Evolutionary conservation across 345 rosid species (phyloP), one percentile per base, ranked within the genome.

Genomic region (Brassica cretica): DNA sequence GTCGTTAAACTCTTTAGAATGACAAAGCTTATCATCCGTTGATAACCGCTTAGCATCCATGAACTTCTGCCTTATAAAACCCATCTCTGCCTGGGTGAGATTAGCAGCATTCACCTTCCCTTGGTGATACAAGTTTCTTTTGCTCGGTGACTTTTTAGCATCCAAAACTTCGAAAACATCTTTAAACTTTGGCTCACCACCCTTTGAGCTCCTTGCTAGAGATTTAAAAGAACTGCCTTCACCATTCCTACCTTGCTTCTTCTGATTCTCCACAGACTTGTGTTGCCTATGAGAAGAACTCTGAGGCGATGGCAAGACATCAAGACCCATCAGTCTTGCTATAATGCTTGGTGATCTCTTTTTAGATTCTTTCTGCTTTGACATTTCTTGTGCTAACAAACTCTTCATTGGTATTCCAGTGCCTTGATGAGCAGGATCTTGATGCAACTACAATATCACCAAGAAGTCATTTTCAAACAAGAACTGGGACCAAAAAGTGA

Each of bases 91-190:
- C 77, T 85, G 88, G 0, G 86, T 80, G 67, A 82, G 82, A 79
- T 83, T 84, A 70, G 84, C 76, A 66, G 83, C 78, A 21, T 21
- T 21, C 24, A 21, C 24, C 24, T 21, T 21, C 24, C 24, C 24
- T 14, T 83, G 75, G 6, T 77, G 81, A 71, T 76, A 79, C 9
- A 75, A 71, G 76, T 71, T 46, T 76, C 82, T 73, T 65, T 67
- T 68, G 74, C 75, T 84, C 81, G 76, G 87, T 78, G 77, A 80
- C 84, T 80, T 88, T 15, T 85, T 75, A 24, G 88, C 74, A 66
- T 96, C 99, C 53, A 85, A 78, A 80, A 96, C 98, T 85, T 96
- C 99, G 65, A 83, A 93, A 41, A 96, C 99, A 85, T 96, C 99
- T 83, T 96, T 96, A 71, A 91, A 96, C 70, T 93, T 97, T 63